Base-by-base conservation (phyloP, 192 early-diverging fungal species). In the Rhizophagus clarus region DNA sequence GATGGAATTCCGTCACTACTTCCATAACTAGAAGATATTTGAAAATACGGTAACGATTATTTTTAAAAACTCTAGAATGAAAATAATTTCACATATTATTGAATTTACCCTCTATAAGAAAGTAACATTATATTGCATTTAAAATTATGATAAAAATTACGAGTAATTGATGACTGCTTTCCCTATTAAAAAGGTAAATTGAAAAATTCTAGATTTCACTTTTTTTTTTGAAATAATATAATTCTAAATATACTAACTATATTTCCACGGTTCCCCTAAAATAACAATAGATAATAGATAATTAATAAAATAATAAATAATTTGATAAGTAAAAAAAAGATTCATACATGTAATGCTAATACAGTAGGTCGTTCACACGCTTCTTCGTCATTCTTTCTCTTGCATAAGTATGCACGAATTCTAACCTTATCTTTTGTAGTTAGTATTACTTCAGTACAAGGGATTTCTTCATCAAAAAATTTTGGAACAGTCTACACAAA, bases 51-150 rank as follows among this genome's bases (percentile, higher is more conserved):
- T 67, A 14, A 24, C 24, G 42, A 45, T 45, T 45, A 45, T 12
- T 12, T 45, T 45, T 12, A 12, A 45, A 45, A 42, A 9, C 7
- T 9, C n/a, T n/a, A n/a, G 10, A 42, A 42, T 49, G 12, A 26
- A 5, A 37, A 56, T n/a, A 20, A 42, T 10, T 42, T 10, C 10
- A 42, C 1, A 42, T 10, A 42, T 42, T 34, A 26, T 49, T 56
- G 12, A n/a, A 31, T 11, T 82, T 90, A 95, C 88, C 98, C 97
- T 79, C 98, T 89, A 77, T 99, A 99, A 28, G 96, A 97, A 24
- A 98, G 88, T 94, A 99, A 96, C 73, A 98, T 92, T 26, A 99
- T 91, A 84, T 99, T 98, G 85, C 90, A 91, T 37, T 88, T 85
- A 47, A 89, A 88, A 28, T 84, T 83, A 24, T 89, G 81, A 81